Base-by-base conservation (phyloP, 805 yeast genomes). In the Wickerhamiella kazuoi region DNA sequence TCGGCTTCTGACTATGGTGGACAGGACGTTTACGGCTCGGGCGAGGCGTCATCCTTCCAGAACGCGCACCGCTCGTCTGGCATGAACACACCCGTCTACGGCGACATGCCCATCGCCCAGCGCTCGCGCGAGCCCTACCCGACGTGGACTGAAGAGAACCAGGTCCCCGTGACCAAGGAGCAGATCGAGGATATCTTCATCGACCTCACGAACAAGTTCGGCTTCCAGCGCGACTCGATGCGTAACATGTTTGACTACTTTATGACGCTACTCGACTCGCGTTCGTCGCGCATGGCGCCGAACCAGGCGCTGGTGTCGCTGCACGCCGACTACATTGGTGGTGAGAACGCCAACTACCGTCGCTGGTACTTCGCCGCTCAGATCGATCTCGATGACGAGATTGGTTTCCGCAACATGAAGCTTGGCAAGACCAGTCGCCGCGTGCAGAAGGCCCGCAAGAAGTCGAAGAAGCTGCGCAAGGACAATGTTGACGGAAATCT, bases 111-210 rank as follows among this genome's bases (percentile, higher is more conserved):
- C 16, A 35, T 14, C 69, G 51, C 40, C 15, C 46, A 45, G 21
- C 49, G 57, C 30, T 52, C 93, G 51, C 74, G 84, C 34, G 90
- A 90, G 60, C 99, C 98, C 26, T 90, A 87, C 60, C 98, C 99
- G 34, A 97, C 98, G 38, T 90, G 98, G 98, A 81, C 95, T 20
- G 93, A 93, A 35, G 97, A 90, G 61, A 86, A 65, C 42, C 68
- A 76, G 55, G 80, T 78, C 18, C 94, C 95, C 7, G 69, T 90
- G 35, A 67, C 79, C 37, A 69, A 72, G 46, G 68, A 63, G 30
- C 77, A 73, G 46, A 77, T 86, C n/a, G 60, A 60, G 42, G 63
- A 56, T 3, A 70, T 80, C 7, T 79, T 86, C 52, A 56, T 59
- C 19, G 69, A 69, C 21, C 54, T 86, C 36, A 64, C 71, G n/a